Evolutionary conservation across 2,329 filamentous ascomycete genomes (phyloP).

Genomic region (Dothistroma septosporum): DNA sequence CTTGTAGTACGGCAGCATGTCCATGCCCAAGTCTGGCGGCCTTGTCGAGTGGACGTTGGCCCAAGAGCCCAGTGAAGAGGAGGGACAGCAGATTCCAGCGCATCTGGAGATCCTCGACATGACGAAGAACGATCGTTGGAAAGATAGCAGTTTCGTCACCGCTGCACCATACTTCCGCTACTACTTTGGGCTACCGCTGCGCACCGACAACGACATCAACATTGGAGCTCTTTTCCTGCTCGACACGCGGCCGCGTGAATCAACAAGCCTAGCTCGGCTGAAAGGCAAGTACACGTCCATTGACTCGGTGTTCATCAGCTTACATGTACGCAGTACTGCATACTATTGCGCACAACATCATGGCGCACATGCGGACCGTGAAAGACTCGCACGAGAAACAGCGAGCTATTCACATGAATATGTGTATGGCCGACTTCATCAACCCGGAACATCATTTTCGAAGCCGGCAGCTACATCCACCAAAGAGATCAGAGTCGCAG

Average conservation of each 20-base stretch:
- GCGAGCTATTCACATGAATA: slow-evolving; percentile 25
- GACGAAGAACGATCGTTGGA: slow-evolving; percentile 30
- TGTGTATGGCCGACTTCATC: slow-evolving; percentile 27
- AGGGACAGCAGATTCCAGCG: slow-evolving; percentile 30
- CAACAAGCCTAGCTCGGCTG: slow-evolving; percentile 13
- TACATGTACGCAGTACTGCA: slow-evolving; percentile 13
- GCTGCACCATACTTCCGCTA: slow-evolving; percentile 33
- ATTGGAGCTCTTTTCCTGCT: slow-evolving; percentile 59
- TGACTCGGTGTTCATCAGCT: background rate
- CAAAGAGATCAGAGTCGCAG: slow-evolving; percentile 5
- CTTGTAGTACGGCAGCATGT: slow-evolving; percentile 43
- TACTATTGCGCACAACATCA: slow-evolving; percentile 47
- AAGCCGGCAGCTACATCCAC: slow-evolving; percentile 11
- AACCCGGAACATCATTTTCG: slow-evolving; percentile 20
- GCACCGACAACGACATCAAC: slow-evolving; percentile 33
- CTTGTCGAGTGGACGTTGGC: slow-evolving; percentile 52
- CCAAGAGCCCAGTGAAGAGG: slow-evolving; percentile 15
- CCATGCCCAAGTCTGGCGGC: slow-evolving; percentile 58
- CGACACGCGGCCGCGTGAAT: slow-evolving; percentile 53
- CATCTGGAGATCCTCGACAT: slow-evolving; percentile 37
- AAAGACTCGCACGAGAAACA: slow-evolving; percentile 34
- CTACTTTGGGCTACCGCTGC: slow-evolving; percentile 35
- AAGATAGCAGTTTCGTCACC: slow-evolving; percentile 29
- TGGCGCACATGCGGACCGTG: slow-evolving; percentile 34
- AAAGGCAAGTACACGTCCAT: slow-evolving; percentile 7